Evolutionary conservation across 2,329 filamentous ascomycete genomes (phyloP), one percentile per base, ranked within the genome.

Genomic region (Claviceps cyperi): DNA sequence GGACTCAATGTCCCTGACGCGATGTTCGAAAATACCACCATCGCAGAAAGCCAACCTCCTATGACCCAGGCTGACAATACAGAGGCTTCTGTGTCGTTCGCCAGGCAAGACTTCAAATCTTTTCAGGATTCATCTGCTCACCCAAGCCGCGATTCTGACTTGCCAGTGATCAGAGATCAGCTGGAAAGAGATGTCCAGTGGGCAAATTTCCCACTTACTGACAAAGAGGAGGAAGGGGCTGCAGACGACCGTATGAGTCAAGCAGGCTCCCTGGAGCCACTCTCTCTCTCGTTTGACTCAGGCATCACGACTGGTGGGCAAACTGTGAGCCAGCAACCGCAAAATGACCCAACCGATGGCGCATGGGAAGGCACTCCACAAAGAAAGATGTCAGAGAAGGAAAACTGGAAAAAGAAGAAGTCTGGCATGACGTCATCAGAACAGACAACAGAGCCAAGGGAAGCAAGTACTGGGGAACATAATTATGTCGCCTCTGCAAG

Each of bases 321-420:
- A 14, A 2, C 38, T n/a, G 9, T 13, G 28, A 35, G 19, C 13
- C 11, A 32, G 21, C 17, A 46, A 14, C 11, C 5, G 6, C 24
- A 47, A n/a, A 24, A 14, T 43, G 22, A 36, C 8, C 13, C 32
- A 36, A 38, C 47, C 1, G 48, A 51, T 19, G 45, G 24, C 24
- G 4, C 17, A 39, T 32, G 17, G 38, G 46, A 51, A 28, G 22
- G 32, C 37, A 21, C 32, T 19, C 50, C 47, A 8, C 48, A 55
- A 17, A 48, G 54, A 22, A 60, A 58, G 46, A 19, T 52, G 24
- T 60, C 58, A 0, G 62, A 61, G 51, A 63, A 64, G 44, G 57
- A 60, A n/a, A 65, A 61, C 47, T 62, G 59, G 50, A 48, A 37
- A 37, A 37, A 43, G 36, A 43, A 46, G 43, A 32, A 38, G 43